Evolutionary conservation across 495 filamentous ascomycete species (phyloP).

Genomic region (Neurospora sp.): DNA sequence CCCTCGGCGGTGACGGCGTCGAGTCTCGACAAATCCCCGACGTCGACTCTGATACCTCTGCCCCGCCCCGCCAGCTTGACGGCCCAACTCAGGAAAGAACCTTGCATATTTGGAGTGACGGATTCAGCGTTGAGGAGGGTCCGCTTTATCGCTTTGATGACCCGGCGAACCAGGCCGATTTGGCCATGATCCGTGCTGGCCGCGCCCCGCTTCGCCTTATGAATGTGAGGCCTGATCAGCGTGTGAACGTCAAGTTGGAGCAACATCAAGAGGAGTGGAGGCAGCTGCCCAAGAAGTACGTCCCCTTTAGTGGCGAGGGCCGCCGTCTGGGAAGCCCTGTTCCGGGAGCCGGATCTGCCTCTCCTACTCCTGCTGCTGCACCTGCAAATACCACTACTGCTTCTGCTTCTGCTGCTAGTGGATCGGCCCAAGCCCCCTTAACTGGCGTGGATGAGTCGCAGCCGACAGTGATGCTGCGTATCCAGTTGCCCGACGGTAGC

Average conservation of each 20-base stretch:
- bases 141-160: conserved; percentile 84
- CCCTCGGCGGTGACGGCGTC: conserved; percentile 81
- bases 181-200: conserved; percentile 77
- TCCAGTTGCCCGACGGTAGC: conserved; percentile 85
- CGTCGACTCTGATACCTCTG: conserved; percentile 41
- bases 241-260: conserved; percentile 82
- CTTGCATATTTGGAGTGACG: conserved; percentile 87
- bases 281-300: conserved; percentile 73
- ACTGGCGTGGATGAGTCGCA: conserved; percentile 60
- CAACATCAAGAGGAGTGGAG: conserved; percentile 79
- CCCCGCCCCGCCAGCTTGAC: conserved; percentile 7
- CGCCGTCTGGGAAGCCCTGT: conserved; percentile 88
- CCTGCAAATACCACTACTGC: conserved; percentile 29
- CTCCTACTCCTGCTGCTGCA: conserved; percentile 21
- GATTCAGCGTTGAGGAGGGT: conserved; percentile 92
- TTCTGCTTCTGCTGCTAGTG: conserved; percentile 24
- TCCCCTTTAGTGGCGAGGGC: conserved; percentile 74
- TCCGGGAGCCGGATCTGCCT: conserved; percentile 45
- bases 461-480: conserved; percentile 69
- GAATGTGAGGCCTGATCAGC: conserved; percentile 75
- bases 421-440: conserved; percentile 27
- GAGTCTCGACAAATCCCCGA: conserved; percentile 64
- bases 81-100: conserved; percentile 48
- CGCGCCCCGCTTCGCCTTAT: conserved; percentile 80
- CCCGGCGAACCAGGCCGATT: conserved; percentile 67